Evolutionary conservation across 768 basidiomycete species (phyloP), one percentile per base, ranked within the genome.

Genomic region (Dentipellis sp.): DNA sequence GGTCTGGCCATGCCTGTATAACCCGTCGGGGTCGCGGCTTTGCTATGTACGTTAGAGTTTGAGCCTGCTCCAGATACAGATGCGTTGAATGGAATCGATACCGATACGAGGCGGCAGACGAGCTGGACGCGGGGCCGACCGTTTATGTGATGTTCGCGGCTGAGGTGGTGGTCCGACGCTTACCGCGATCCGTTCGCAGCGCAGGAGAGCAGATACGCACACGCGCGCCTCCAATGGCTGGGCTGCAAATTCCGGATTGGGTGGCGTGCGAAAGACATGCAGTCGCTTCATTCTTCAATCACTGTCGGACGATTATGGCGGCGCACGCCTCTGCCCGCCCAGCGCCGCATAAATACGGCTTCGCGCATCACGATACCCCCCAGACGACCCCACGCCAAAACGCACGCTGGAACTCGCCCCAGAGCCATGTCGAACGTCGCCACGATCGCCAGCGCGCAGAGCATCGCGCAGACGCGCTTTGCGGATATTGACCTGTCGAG

Each of bases 401-500:
- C 46, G 22, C 38, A 10, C 58, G 40, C 58, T 54, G 38, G 38
- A 35, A 49, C 39, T 2, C 23, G n/a, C 34, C 12, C n/a, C 10
- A 64, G 62, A 59, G 59, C 54, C 29, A 70, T 69, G 69, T 56
- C 68, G 39, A 59, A 62, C 53, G 80, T 62, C 77, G 50, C 86
- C 81, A 48, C 84, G 75, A 51, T 53, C 10, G 11, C 53, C 1
- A 39, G 49, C 48, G 54, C 55, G 10, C 1, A 39, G 22, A 39
- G 22, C 16, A 23, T 56, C 16, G 50, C 59, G 35, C 53, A 60
- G 11, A 52, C 59, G 14, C 46, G 53, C 21, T 80, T 91, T 59
- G 81, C 87, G 10, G 84, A 74, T 65, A 75, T 94, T 62, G 90
- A 94, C 68, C 75, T 95, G 46, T 81, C 83, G 16, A 78, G 67